These are phyloP conservation scores for Catunica adiposa DNA, from an alignment of 2,329 filamentous ascomycete species.

Conservation along the genomic window DNA sequence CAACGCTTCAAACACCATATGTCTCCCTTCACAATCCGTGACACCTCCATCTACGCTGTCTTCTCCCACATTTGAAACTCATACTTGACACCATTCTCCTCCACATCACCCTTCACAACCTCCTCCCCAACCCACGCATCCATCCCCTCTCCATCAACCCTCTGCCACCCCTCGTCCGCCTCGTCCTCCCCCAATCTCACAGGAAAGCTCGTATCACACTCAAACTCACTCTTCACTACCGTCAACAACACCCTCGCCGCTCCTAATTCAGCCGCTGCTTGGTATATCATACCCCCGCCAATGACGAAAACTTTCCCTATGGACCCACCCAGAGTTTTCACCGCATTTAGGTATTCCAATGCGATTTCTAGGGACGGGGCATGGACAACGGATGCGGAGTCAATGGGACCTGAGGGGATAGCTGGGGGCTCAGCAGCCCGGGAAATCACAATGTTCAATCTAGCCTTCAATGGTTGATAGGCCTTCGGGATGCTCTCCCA, in stretches of 20 bases:
- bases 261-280: slow-evolving; percentile 40
- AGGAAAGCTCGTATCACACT: slow-evolving; percentile 62
- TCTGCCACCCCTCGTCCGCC: slow-evolving; percentile 35
- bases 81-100: slow-evolving; percentile 49
- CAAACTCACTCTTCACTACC: slow-evolving; percentile 49
- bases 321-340: slow-evolving; percentile 14
- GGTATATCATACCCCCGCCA: slow-evolving; percentile 77
- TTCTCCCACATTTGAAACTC: slow-evolving; percentile 62
- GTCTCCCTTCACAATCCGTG: too few species aligned
- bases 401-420: not conserved
- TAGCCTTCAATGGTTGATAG: slow-evolving; percentile 63
- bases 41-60: slow-evolving; percentile 14
- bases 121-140: slow-evolving; percentile 50
- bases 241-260: slow-evolving; percentile 53
- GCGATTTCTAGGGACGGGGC: slow-evolving; percentile 43
- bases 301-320: slow-evolving; percentile 64
- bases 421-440: slow-evolving; percentile 25
- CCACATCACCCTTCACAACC: slow-evolving; percentile 36
- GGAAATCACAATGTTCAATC: slow-evolving; percentile 71
- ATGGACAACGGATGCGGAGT: slow-evolving; percentile 27
- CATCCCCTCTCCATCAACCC: slow-evolving; percentile 34
- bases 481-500: slow-evolving; percentile 75
- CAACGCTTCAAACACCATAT: too few species aligned
- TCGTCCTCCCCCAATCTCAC: slow-evolving; percentile 30
- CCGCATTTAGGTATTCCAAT: slow-evolving; percentile 27